phyloP scores from a whole-genome alignment of 306 rosid species.

The Prinsepia uniflora region DNA sequence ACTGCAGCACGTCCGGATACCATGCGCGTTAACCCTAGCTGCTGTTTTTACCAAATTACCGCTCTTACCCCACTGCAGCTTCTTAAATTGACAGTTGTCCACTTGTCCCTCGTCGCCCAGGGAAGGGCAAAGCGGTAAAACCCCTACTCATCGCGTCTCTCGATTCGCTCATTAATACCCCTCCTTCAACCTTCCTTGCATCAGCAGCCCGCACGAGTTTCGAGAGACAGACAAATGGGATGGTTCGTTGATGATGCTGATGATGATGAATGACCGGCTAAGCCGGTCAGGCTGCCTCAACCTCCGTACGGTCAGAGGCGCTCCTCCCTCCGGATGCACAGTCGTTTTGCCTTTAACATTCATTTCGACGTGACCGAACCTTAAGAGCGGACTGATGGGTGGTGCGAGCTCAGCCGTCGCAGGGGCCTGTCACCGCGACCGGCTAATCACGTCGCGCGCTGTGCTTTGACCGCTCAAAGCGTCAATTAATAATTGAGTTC shows the following conservation, averaged over 20 bases:
- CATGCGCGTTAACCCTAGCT: background rate
- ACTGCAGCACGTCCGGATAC: conserved; percentile 8
- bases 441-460: conserved; percentile 3
- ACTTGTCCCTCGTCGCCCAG: background rate
- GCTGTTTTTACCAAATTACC: conserved; percentile 1
- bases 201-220: conserved; percentile 25
- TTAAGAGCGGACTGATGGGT: conserved; percentile 51
- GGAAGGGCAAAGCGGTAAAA: background rate
- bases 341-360: conserved; percentile 28
- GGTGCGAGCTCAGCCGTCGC: conserved; percentile 42
- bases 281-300: conserved; percentile 29
- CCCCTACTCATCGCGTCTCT: conserved; percentile 26
- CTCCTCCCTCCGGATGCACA: conserved; percentile 1
- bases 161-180: conserved; percentile 26
- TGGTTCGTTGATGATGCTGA: background rate
- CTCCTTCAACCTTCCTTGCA: conserved; percentile 26
- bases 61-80: background rate
- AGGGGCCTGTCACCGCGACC: conserved; percentile 18
- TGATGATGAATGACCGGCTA: conserved; percentile 30
- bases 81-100: background rate
- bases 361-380: conserved; percentile 72
- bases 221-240: conserved; percentile 16
- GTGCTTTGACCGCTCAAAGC: background rate
- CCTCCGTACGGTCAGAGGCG: background rate
- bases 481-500: background rate